Percentiles rank a stretch among this genome's conserved stretches.
These are phyloP conservation scores for Cornus controversa DNA, from an alignment of 148 eudicot genomes.

Conservation along the genomic window DNA sequence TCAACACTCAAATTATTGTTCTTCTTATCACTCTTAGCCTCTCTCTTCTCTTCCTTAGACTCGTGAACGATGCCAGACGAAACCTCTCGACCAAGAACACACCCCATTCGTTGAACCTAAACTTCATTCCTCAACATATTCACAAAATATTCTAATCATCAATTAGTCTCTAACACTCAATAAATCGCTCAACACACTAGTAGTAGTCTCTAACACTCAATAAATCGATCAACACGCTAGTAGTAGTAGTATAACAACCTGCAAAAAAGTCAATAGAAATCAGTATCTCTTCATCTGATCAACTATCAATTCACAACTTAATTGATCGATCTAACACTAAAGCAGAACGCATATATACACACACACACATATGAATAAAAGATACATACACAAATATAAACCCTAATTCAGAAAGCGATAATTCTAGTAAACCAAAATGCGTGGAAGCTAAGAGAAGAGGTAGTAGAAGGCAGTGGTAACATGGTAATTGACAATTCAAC, in stretches of 20 bases:
- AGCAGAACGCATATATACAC: background rate
- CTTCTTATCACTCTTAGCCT: slow-evolving; percentile 28
- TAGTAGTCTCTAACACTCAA: background rate
- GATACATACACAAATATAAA: background rate
- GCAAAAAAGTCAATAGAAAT: background rate
- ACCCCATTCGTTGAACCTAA: slow-evolving; percentile 49
- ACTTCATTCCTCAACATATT: slow-evolving; percentile 53
- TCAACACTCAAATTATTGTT: slow-evolving; percentile 22
- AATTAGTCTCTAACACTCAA: slow-evolving; percentile 7
- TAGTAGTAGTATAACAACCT: background rate
- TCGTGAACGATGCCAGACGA: slow-evolving; percentile 28
- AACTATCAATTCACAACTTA: background rate
- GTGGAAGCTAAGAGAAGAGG: background rate
- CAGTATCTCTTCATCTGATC: background rate
- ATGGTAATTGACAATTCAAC: background rate
- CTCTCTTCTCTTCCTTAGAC: slow-evolving; percentile 26
- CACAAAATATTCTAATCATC: slow-evolving; percentile 18
- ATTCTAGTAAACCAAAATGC: background rate
- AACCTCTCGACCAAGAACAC: slow-evolving; percentile 60
- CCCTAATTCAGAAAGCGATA: background rate
- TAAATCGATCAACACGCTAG: background rate
- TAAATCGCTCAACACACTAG: background rate
- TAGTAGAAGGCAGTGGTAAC: background rate
- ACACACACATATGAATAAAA: background rate
- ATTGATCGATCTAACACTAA: background rate